Evolutionary conservation across 2,329 filamentous ascomycete species (phyloP).

Genomic region (Aspergillus costaricaensis): DNA sequence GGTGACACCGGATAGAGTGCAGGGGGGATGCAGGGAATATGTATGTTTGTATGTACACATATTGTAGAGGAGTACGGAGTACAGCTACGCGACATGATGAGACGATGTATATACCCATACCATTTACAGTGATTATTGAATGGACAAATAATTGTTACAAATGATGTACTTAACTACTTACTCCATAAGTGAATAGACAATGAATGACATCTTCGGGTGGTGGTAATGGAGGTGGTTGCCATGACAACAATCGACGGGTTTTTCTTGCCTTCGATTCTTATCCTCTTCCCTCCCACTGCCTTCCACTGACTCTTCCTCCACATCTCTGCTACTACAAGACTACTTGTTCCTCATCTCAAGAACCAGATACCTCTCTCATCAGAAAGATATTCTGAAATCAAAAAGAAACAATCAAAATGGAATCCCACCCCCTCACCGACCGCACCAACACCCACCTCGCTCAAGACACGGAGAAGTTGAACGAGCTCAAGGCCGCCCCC

Average conservation of each 20-base stretch:
- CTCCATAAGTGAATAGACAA: background rate
- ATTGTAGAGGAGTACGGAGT: background rate
- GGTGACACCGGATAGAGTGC: background rate
- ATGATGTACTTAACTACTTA: background rate
- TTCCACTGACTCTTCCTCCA: conserved; percentile 9
- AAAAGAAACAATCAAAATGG: conserved; percentile 28
- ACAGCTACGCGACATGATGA: background rate
- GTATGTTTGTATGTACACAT: background rate
- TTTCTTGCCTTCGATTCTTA: conserved; percentile 29
- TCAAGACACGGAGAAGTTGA: conserved; percentile 25
- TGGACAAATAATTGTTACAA: background rate
- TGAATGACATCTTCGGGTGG: conserved; percentile 3
- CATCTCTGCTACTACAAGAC: conserved; percentile 10
- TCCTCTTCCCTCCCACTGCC: conserved; percentile 24
- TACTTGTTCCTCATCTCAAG: background rate
- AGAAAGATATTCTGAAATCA: background rate
- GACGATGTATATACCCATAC: background rate
- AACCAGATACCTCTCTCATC: background rate
- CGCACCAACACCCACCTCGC: conserved; percentile 46
- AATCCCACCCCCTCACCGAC: conserved; percentile 42
- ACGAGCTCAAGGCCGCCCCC: conserved; percentile 36
- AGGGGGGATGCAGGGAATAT: background rate
- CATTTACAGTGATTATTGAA: background rate
- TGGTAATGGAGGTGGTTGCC: conserved; percentile 41
- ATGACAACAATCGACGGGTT: conserved; percentile 42